Base-by-base conservation (phyloP, 345 rosid genomes). In the Salix suchowensis region DNA sequence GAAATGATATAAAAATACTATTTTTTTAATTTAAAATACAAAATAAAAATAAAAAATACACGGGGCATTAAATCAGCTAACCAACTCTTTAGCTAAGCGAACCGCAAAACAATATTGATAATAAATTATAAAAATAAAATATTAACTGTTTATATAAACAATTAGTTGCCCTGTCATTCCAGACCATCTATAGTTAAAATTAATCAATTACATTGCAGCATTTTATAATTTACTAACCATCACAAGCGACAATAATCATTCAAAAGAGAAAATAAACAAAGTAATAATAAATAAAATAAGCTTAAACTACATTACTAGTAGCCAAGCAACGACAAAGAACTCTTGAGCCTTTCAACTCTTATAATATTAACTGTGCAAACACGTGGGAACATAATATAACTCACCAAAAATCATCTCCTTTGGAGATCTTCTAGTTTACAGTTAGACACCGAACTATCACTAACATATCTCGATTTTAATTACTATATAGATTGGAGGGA, bases 361-460 rank as follows among this genome's bases (percentile, higher is more conserved):
- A 7, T 9, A 52, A 1, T 19, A 55, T 2, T 42, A n/a, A 12
- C 28, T n/a, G 0, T n/a, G 64, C 64, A 58, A 58, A 58, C 15
- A 46, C 52, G 18, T 15, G 46, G 13, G 46, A 11, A 42, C 3
- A 42, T 42, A 42, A 42, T 42, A 42, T 42, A 44, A 32, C 28
- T 74, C 24, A 15, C 32, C 4, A 37, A 64, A 65, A 46, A 28
- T 64, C 28, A 62, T 37, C 76, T 48, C 39, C 37, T n/a, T 64
- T 5, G 44, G 75, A 72, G 52, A 50, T 74, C 19, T 37, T 44
- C 77, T 24, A 42, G 64, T 74, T 74, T 74, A 74, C 76, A 74
- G 12, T 65, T 65, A 67, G 70, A 67, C 5, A 10, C 15, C 23
- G 24, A 19, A 37, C 24, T 19, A 70, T 9, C 64, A 58, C 64